phyloP scores from a whole-genome alignment of 345 rosid species.

The Gossypium arboreum region DNA sequence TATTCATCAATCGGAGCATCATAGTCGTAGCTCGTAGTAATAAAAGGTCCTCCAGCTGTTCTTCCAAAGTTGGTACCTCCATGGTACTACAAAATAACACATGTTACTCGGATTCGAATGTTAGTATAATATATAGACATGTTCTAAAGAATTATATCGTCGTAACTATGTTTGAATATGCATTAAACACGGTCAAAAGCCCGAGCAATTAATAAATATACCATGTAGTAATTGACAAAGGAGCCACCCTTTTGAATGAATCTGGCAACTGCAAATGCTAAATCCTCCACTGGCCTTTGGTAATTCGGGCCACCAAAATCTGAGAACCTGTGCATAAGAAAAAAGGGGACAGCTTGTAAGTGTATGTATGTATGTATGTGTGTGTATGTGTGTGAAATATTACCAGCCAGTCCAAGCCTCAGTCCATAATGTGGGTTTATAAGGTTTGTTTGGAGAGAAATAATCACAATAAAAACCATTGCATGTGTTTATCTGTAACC shows the following conservation, averaged over 20 bases:
- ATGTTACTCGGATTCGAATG: no score
- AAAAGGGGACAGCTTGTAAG: neutral
- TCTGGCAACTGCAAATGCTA: slow-evolving; percentile 71
- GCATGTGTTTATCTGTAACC: slow-evolving; percentile 57
- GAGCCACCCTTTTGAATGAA: slow-evolving; percentile 69
- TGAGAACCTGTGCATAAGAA: slow-evolving; percentile 41
- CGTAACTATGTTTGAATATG: neutral
- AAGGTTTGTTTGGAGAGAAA: slow-evolving; percentile 61
- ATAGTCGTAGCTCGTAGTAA: slow-evolving; percentile 68
- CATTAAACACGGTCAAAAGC: neutral
- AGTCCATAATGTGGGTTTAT: slow-evolving; percentile 65
- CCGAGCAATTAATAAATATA: slow-evolving; percentile 18
- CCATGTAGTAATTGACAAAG: slow-evolving; percentile 66
- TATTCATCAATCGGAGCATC: slow-evolving; percentile 74
- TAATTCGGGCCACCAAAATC: slow-evolving; percentile 54
- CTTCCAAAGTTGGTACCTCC: slow-evolving; percentile 81
- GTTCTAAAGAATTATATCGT: neutral
- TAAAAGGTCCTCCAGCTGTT: slow-evolving; percentile 67
- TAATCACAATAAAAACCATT: slow-evolving; percentile 66
- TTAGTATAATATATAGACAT: neutral
- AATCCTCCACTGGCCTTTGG: slow-evolving; percentile 57
- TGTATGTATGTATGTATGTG: neutral
- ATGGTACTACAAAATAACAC: slow-evolving; percentile 41
- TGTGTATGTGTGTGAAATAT: neutral
- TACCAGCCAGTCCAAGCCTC: slow-evolving; percentile 81